phyloP scores from a whole-genome alignment of 768 basidiomycete genomes.

The Hygrocybe coccinea region DNA sequence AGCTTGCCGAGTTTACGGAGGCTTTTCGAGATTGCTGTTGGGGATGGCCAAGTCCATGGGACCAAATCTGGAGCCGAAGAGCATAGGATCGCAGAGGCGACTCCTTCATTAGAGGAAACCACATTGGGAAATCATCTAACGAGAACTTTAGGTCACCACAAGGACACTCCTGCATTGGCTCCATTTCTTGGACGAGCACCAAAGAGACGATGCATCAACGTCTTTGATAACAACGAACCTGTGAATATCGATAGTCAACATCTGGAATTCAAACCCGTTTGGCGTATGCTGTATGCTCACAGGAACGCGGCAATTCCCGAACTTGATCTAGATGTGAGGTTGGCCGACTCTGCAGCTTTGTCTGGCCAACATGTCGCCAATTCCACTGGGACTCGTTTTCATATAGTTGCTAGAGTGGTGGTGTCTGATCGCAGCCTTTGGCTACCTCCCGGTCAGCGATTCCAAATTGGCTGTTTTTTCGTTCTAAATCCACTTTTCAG shows the following conservation, averaged over 20 bases:
- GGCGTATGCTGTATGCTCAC: slow-evolving; percentile 36
- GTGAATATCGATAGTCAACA: slow-evolving; percentile 31
- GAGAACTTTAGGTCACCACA: slow-evolving; percentile 45
- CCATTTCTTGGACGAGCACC: slow-evolving; percentile 43
- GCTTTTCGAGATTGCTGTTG: slow-evolving; percentile 48
- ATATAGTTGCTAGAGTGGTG: slow-evolving; percentile 44
- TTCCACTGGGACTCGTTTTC: slow-evolving; percentile 40
- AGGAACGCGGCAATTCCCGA: slow-evolving; percentile 13
- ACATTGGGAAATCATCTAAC: slow-evolving; percentile 27
- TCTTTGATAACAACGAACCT: slow-evolving; percentile 34
- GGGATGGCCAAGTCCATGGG: slow-evolving; percentile 9
- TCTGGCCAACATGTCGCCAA: slow-evolving; percentile 3
- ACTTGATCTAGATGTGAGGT: neutral
- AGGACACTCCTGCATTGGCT: slow-evolving; percentile 47
- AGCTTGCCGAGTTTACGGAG: slow-evolving; percentile 45
- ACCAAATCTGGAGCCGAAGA: slow-evolving; percentile 3
- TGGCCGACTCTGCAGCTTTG: neutral
- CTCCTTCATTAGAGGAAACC: neutral
- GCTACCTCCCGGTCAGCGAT: slow-evolving; percentile 37
- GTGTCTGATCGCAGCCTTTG: slow-evolving; percentile 47
- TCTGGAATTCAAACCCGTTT: neutral
- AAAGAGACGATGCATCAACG: slow-evolving; percentile 39
- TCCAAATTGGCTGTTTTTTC: neutral
- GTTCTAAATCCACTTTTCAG: slow-evolving; percentile 16
- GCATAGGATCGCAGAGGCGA: slow-evolving; percentile 5